phyloP scores from a whole-genome alignment of 2,329 filamentous ascomycete species.

The Ustulina deusta region DNA sequence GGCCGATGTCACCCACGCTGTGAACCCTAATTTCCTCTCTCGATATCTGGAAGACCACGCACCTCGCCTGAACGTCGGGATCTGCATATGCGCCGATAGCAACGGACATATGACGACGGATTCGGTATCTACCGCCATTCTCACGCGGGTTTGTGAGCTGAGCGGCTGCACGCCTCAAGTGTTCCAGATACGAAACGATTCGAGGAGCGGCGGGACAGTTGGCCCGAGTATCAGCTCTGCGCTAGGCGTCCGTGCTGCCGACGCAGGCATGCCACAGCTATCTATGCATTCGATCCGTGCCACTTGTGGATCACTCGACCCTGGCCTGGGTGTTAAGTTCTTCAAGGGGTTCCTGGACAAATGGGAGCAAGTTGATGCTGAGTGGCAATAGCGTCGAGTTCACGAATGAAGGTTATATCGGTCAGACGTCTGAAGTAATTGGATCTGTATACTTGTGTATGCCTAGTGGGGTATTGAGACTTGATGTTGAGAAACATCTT shows the following conservation, averaged over 20 bases:
- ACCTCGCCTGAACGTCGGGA: conserved; percentile 88
- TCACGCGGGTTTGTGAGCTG: conserved; percentile 82
- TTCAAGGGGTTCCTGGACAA: conserved; percentile 91
- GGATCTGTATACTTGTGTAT: not conserved
- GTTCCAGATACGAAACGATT: conserved; percentile 97
- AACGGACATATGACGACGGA: conserved; percentile 99
- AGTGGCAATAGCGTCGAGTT: conserved; percentile 66
- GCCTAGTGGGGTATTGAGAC: not conserved
- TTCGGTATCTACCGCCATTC: conserved; percentile 82
- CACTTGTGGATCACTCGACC: conserved; percentile 86
- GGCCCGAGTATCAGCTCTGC: conserved; percentile 86
- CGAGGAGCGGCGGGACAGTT: conserved; percentile 90
- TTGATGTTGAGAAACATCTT: not conserved
- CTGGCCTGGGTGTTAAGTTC: conserved; percentile 86
- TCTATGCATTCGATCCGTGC: conserved; percentile 95
- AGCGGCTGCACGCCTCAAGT: conserved; percentile 79
- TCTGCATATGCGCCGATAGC: conserved; percentile 82
- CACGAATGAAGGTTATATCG: not conserved
- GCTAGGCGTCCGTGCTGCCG: conserved; percentile 85
- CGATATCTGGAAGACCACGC: conserved; percentile 88
- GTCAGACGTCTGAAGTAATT: not conserved
- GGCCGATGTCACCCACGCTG: conserved; percentile 92
- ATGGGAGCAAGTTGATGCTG: conserved; percentile 85
- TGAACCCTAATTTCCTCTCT: conserved; percentile 91
- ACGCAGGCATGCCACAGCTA: conserved; percentile 90